Conservation (phyloP, 192 early-diverging fungal genomes). For the Phlyctochytrium planicorne region DNA sequence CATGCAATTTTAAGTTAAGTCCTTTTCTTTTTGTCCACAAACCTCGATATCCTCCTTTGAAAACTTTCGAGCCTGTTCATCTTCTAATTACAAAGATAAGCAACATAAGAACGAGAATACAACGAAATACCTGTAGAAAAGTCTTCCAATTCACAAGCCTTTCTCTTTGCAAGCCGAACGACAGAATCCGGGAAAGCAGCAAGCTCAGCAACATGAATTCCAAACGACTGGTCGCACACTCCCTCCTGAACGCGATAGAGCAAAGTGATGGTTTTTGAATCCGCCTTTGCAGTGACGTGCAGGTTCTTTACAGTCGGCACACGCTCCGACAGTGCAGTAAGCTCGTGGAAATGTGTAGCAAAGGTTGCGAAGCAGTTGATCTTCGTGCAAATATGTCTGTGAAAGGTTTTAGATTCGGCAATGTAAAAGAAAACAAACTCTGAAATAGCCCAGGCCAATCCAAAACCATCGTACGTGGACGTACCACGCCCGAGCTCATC, state of each 20-base stretch:
- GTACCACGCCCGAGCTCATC: conserved; percentile 96
- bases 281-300: conserved; percentile 73
- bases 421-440: conserved; percentile 57
- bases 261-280: conserved; percentile 65
- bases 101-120: neutral
- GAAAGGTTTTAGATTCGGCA: neutral
- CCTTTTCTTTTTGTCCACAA: conserved; percentile 30
- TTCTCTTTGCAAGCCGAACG: conserved; percentile 78
- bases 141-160: conserved; percentile 85
- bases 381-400: conserved; percentile 69
- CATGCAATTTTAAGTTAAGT: conserved; percentile 22
- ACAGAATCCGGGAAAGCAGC: conserved; percentile 86
- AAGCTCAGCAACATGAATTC: conserved; percentile 96
- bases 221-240: conserved; percentile 95
- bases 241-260: conserved; percentile 89
- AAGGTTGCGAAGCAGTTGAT: conserved; percentile 85
- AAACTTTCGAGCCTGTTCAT: conserved; percentile 30
- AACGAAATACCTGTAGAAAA: conserved; percentile 53
- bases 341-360: conserved; percentile 98
- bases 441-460: conserved; percentile 96
- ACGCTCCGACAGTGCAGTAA: conserved; percentile 76
- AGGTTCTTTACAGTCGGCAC: conserved; percentile 78
- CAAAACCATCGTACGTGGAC: conserved; percentile 98
- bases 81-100: conserved; percentile 23
- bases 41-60: conserved; percentile 47